Conservation (phyloP, 345 rosid species). For the Odontarrhena argentea region DNA sequence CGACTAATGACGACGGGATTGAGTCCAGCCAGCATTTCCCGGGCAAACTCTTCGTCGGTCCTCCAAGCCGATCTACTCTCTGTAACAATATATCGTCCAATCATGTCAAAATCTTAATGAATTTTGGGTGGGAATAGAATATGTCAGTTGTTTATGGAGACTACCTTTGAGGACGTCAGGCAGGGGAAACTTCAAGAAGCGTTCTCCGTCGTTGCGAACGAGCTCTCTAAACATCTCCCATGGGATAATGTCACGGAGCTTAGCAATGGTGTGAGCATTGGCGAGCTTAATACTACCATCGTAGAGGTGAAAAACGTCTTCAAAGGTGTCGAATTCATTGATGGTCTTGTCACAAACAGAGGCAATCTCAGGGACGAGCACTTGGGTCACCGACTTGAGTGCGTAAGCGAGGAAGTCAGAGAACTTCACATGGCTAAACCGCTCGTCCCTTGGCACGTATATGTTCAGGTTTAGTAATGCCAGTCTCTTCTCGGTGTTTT, state of each 20-base stretch:
- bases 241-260: slow-evolving; percentile 67
- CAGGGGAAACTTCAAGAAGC: slow-evolving; percentile 67
- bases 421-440: slow-evolving; percentile 75
- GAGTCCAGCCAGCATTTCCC: slow-evolving; percentile 85
- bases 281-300: slow-evolving; percentile 66
- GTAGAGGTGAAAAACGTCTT: slow-evolving; percentile 68
- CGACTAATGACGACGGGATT: slow-evolving; percentile 68
- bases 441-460: slow-evolving; percentile 91
- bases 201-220: slow-evolving; percentile 74
- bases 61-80: slow-evolving; percentile 64
- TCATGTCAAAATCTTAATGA: background rate
- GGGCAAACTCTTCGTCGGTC: slow-evolving; percentile 72
- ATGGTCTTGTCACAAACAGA: slow-evolving; percentile 74
- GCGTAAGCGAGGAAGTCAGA: slow-evolving; percentile 87
- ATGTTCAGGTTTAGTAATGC: slow-evolving; percentile 69
- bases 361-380: slow-evolving; percentile 63
- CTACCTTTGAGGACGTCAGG: slow-evolving; percentile 90
- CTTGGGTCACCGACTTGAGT: slow-evolving; percentile 66
- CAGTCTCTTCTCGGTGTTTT: slow-evolving; percentile 64
- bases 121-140: background rate
- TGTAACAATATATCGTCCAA: slow-evolving; percentile 9
- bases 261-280: slow-evolving; percentile 34
- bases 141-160: background rate
- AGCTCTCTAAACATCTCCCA: slow-evolving; percentile 93
- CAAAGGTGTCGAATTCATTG: slow-evolving; percentile 79